These are phyloP conservation scores for Penicillium waksmanii DNA, from an alignment of 495 filamentous ascomycete species.

Conservation along the genomic window DNA sequence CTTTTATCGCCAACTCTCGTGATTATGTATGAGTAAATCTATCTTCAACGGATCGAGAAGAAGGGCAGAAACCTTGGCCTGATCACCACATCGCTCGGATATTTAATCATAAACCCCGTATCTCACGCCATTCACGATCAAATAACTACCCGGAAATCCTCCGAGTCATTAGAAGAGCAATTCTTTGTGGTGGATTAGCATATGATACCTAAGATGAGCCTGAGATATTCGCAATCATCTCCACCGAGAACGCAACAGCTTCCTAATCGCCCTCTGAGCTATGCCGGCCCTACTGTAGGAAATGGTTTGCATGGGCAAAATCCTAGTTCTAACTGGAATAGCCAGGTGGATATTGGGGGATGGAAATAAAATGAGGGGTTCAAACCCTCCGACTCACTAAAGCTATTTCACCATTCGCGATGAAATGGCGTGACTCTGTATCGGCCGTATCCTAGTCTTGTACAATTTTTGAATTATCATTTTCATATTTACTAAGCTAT, in stretches of 20 bases:
- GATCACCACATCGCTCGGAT: neutral
- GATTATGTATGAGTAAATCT: neutral
- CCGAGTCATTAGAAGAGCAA: constrained; percentile 8
- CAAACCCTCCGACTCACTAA: neutral
- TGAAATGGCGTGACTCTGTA: constrained; percentile 29
- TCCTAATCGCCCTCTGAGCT: neutral
- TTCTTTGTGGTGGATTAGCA: neutral
- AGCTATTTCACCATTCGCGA: constrained; percentile 29
- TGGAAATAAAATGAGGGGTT: neutral
- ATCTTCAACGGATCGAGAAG: neutral
- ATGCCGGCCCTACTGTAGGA: neutral
- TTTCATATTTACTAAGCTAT: too few relatives aligned
- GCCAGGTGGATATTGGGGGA: neutral
- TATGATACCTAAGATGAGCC: neutral
- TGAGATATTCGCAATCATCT: constrained; percentile 29
- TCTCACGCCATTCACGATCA: constrained; percentile 24
- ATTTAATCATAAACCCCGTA: constrained; percentile 14
- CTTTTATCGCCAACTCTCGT: too few relatives aligned
- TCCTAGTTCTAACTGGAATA: neutral
- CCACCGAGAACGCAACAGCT: constrained; percentile 23
- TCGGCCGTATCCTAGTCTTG: neutral
- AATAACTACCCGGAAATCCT: constrained; percentile 4
- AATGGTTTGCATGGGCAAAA: neutral
- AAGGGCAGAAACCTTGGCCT: neutral
- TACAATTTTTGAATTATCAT: too few relatives aligned